Evolutionary conservation across 2,329 filamentous ascomycete genomes (phyloP).

Genomic region (Sporothrix brunneoviolacea): DNA sequence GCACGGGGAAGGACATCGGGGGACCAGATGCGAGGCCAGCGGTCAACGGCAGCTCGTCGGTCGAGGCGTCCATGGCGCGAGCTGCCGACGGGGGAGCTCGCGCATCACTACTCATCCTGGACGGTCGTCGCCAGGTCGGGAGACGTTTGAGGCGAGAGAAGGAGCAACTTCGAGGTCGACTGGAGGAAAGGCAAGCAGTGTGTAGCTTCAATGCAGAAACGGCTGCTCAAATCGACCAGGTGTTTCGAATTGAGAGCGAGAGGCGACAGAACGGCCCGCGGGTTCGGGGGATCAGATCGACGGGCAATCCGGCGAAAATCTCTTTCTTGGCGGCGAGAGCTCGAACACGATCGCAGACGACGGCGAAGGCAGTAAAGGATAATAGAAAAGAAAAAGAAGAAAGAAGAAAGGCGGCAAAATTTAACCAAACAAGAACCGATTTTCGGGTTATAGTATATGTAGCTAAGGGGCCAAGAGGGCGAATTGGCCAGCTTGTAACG

Average conservation of each 20-base stretch:
- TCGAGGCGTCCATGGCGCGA: slow-evolving; percentile 22
- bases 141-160: not conserved
- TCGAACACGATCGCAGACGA: too few relatives aligned
- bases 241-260: too few relatives aligned
- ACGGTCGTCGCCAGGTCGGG: not conserved
- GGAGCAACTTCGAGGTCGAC: not conserved
- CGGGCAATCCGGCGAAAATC: not conserved
- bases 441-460: not conserved
- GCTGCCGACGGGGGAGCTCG: slow-evolving; percentile 17
- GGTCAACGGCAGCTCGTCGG: slow-evolving; percentile 15
- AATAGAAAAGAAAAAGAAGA: too few relatives aligned
- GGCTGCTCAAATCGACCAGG: not conserved
- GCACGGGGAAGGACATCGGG: slow-evolving; percentile 19
- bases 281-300: slow-evolving; percentile 9
- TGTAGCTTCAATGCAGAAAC: too few relatives aligned
- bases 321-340: too few relatives aligned
- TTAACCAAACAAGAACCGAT: not conserved
- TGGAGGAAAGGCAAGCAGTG: not conserved
- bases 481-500: slow-evolving; percentile 1
- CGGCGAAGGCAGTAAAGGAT: too few relatives aligned
- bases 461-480: not conserved
- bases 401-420: too few relatives aligned
- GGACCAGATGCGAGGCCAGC: slow-evolving; percentile 6
- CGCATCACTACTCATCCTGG: slow-evolving; percentile 32
- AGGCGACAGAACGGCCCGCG: too few relatives aligned